A percentile compares a stretch with the other conserved stretches of the same genome.
These are phyloP conservation scores for Pythium biforme DNA, from an alignment of 352 stramenopile genomes.

Conservation along the genomic window DNA sequence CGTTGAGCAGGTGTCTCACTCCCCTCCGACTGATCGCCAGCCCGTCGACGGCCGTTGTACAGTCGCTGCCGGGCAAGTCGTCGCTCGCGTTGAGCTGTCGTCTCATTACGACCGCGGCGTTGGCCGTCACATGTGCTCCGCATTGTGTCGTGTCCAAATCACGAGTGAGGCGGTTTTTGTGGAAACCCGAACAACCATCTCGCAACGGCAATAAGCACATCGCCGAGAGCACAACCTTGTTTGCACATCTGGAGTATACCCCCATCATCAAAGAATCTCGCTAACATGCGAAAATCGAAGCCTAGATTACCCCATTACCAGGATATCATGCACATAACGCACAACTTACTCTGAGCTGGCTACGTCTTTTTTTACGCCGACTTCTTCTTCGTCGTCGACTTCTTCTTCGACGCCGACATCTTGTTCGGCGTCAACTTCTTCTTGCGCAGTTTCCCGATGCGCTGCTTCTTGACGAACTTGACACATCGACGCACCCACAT, in stretches of 20 bases:
- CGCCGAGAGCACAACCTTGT: too few species aligned
- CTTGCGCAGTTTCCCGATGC: neutral
- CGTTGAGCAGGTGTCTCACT: neutral
- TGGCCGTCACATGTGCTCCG: neutral
- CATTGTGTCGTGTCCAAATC: neutral
- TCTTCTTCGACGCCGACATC: too few species aligned
- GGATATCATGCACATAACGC: neutral
- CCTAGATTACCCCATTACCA: too few species aligned
- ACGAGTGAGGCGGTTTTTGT: too few species aligned
- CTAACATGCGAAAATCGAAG: too few species aligned
- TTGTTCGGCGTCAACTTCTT: neutral
- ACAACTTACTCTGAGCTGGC: neutral
- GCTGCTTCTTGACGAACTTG: constrained; percentile 1
- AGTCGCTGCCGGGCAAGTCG: neutral
- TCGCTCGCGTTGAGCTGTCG: constrained; percentile 2
- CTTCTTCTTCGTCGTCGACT: too few species aligned
- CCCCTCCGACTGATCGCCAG: neutral
- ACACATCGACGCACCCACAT: constrained; percentile 8
- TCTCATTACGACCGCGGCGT: neutral
- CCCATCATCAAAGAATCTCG: neutral
- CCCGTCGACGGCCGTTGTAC: constrained; percentile 1
- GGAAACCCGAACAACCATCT: too few species aligned
- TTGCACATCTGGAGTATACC: too few species aligned
- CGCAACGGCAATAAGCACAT: too few species aligned
- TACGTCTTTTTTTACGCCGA: neutral